A percentile compares a stretch with the other conserved stretches of the same genome.
Conservation (phyloP, 257 asterid species). For the Solanum clarkiae region DNA sequence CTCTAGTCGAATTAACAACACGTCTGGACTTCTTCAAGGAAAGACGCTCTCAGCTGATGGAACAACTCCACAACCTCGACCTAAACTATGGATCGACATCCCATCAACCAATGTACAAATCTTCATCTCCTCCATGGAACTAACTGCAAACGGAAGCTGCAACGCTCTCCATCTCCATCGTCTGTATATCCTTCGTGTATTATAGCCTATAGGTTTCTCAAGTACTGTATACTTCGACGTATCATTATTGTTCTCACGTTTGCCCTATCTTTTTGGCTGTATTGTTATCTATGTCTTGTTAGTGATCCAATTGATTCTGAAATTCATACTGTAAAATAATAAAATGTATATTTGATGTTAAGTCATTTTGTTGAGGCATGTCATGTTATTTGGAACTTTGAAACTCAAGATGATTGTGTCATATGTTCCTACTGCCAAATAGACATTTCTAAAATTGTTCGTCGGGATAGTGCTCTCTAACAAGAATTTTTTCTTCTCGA, state of each 20-base stretch:
- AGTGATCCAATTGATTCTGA: background rate
- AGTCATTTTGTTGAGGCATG: background rate
- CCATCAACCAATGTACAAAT: conserved; percentile 53
- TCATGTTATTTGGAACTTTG: background rate
- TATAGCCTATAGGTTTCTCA: background rate
- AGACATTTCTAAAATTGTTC: background rate
- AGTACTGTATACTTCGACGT: background rate
- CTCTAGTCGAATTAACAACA: conserved; percentile 75
- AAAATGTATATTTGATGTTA: background rate
- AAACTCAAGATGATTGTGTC: background rate
- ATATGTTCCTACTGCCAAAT: background rate
- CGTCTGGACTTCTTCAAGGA: conserved; percentile 95
- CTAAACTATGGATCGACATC: conserved; percentile 51
- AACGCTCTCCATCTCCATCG: background rate
- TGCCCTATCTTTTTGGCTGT: background rate
- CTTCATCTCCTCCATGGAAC: conserved; percentile 87
- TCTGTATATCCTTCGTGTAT: conserved; percentile 31
- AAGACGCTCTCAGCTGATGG: conserved; percentile 93
- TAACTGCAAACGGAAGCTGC: conserved; percentile 10
- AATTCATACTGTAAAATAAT: background rate
- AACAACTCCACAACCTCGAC: conserved; percentile 82
- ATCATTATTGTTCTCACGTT: background rate
- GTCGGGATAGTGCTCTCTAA: too few relatives aligned
- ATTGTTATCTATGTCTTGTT: background rate
- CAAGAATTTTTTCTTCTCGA: too few relatives aligned